A percentile compares a stretch with the other conserved stretches of the same genome.
Evolutionary conservation across 495 filamentous ascomycete genomes (phyloP).

Genomic region (Thozetella sp.): DNA sequence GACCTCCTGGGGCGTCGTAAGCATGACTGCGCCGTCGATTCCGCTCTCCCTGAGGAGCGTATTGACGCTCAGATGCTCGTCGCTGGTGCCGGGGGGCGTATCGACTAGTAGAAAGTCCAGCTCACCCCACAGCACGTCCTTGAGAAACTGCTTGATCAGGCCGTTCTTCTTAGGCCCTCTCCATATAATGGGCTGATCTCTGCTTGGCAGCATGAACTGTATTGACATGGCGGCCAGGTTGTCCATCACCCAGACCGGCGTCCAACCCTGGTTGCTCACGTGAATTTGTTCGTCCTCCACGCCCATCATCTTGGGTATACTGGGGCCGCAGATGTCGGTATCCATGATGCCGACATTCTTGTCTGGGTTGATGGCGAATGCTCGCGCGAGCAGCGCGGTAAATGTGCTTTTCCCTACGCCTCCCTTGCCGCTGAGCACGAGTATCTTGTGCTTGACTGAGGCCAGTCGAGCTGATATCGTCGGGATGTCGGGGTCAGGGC

Average conservation of each 20-base stretch:
- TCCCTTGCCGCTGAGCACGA: slow-evolving; percentile 92
- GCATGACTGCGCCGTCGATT: slow-evolving; percentile 88
- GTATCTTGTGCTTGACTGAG: slow-evolving; percentile 83
- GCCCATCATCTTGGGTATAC: slow-evolving; percentile 97
- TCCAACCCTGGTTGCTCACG: slow-evolving; percentile 78
- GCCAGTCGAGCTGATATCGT: slow-evolving; percentile 82
- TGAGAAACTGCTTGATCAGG: slow-evolving; percentile 94
- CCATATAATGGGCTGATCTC: slow-evolving; percentile 96
- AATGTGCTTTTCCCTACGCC: slow-evolving; percentile 97
- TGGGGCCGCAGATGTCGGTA: slow-evolving; percentile 93
- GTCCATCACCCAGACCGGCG: slow-evolving; percentile 89
- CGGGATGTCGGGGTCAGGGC: slow-evolving; percentile 91
- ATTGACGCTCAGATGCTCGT: slow-evolving; percentile 94
- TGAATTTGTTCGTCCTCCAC: slow-evolving; percentile 93
- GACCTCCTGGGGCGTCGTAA: slow-evolving; percentile 97
- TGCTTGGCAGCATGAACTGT: slow-evolving; percentile 93
- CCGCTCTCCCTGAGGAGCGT: slow-evolving; percentile 83
- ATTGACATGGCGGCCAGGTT: slow-evolving; percentile 94
- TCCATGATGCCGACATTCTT: slow-evolving; percentile 91
- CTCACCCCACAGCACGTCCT: slow-evolving; percentile 96
- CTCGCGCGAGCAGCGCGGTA: slow-evolving; percentile 81
- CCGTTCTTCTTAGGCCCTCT: slow-evolving; percentile 98
- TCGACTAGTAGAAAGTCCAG: slow-evolving; percentile 92
- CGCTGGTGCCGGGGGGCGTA: slow-evolving; percentile 91
- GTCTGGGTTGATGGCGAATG: slow-evolving; percentile 76